Base-by-base conservation (phyloP, 257 asterid genomes). In the Penstemon barbatus region DNA sequence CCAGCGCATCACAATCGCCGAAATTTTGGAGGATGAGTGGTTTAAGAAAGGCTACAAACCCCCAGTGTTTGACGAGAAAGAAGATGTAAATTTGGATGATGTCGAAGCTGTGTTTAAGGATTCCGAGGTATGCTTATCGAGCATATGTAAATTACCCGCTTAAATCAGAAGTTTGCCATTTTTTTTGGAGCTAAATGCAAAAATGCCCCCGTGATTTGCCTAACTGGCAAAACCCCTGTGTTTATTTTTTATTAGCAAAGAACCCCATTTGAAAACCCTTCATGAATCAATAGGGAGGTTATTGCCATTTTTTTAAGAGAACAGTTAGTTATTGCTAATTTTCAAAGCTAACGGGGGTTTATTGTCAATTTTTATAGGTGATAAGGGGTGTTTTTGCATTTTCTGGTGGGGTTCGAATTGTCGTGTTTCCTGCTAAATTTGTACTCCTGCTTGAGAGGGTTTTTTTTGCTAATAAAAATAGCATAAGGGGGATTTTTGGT, bases 21-120 rank as follows among this genome's bases (percentile, higher is more conserved):
- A 86, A 74, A 82, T 93, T 50, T 76, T 88, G 71, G 87, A 77
- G 78, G 92, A 93, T 7, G 91, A 82, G 71, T 93, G 98, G 98
- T 93, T 93, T 75, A 90, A 83, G 86, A 90, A 90, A 78, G 90
- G 77, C 66, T 93, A 86, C 77, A 90, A 81, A 72, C 89, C 89
- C 44, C 85, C 98, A 46, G 83, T 86, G 5, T 93, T 93, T 74
- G 75, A 85, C 8, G 95, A 88, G 81, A 88, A 85, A 77, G 94
- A 90, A 80, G 90, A 85, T 48, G 52, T 85, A 7, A 88, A 81
- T 73, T 79, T 93, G 82, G 98, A 90, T 71, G 98, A 93, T 45
- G 98, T 93, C 54, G 98, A 93, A 81, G 97, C 97, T 13, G 96
- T 88, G 62, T 93, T 93, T 67, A 84, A 82, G 81, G 97, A 88